Evolutionary conservation across 1,284 basidiomycete species (phyloP).

Genomic region (Porodaedalea pini): DNA sequence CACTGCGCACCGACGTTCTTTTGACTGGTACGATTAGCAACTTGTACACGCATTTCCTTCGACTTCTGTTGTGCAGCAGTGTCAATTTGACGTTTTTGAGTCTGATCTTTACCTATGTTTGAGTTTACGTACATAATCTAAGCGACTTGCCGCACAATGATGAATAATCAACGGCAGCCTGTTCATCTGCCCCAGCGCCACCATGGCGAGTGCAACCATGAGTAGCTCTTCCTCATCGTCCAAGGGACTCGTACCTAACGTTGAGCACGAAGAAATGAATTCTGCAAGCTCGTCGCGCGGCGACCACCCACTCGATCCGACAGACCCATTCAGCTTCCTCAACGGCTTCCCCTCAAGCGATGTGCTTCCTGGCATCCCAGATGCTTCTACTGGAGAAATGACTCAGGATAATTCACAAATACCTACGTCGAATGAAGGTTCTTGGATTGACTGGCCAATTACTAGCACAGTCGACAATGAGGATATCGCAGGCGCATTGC

Average conservation of each 20-base stretch:
- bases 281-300: slow-evolving; percentile 6
- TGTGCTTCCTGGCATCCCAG: neutral
- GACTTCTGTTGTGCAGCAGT: slow-evolving; percentile 16
- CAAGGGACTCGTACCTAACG: neutral
- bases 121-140: neutral
- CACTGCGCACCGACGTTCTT: slow-evolving; percentile 18
- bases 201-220: neutral
- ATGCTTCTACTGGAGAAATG: slow-evolving; percentile 12
- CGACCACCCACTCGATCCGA: slow-evolving; percentile 9
- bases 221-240: neutral
- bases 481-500: neutral
- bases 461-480: neutral
- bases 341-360: slow-evolving; percentile 4
- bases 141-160: neutral
- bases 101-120: neutral
- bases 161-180: neutral
- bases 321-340: slow-evolving; percentile 16
- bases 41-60: slow-evolving; percentile 7
- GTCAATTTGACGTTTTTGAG: neutral
- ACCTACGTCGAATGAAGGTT: slow-evolving; percentile 11
- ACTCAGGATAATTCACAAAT: neutral
- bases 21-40: slow-evolving; percentile 12
- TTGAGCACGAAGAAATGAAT: neutral
- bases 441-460: slow-evolving; percentile 1
- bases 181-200: no score